These are phyloP conservation scores for Rhizopogon salebrosus DNA, from an alignment of 768 basidiomycete genomes.

Conservation along the genomic window DNA sequence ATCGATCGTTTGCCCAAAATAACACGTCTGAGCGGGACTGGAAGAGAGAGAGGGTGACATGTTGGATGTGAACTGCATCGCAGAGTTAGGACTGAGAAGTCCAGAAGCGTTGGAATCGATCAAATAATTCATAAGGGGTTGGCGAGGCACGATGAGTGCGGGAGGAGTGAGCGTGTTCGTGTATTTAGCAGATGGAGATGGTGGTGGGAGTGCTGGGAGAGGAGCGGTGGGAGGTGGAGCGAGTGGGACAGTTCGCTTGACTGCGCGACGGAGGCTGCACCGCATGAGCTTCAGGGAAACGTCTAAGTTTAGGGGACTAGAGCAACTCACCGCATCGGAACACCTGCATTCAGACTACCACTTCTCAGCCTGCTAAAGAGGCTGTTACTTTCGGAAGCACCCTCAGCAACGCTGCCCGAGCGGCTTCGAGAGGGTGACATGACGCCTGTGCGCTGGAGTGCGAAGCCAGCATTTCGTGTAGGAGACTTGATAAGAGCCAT, in stretches of 20 bases:
- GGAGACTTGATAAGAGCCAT: conserved; percentile 58
- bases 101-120: conserved; percentile 5
- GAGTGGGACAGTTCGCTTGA: conserved; percentile 25
- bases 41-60: conserved; percentile 6
- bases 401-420: conserved; percentile 38
- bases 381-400: conserved; percentile 33
- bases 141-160: conserved; percentile 15
- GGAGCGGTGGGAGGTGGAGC: conserved; percentile 24
- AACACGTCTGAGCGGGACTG: conserved; percentile 6
- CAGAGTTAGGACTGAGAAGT: conserved; percentile 7
- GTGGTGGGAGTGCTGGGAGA: conserved; percentile 21
- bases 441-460: conserved; percentile 43
- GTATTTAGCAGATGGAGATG: conserved; percentile 16
- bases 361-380: conserved; percentile 51
- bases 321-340: conserved; percentile 28
- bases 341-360: conserved; percentile 40
- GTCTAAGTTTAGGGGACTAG: background rate
- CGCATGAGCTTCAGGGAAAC: background rate
- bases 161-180: conserved; percentile 14
- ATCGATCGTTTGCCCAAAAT: conserved; percentile 5
- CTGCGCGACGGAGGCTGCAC: conserved; percentile 35
- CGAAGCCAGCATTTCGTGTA: conserved; percentile 42
- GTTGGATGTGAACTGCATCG: conserved; percentile 8
- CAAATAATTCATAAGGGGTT: conserved; percentile 10
- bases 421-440: conserved; percentile 36